Evolutionary conservation across 176 grass and related monocot species (phyloP).

Genomic region (Pharus latifolius): DNA sequence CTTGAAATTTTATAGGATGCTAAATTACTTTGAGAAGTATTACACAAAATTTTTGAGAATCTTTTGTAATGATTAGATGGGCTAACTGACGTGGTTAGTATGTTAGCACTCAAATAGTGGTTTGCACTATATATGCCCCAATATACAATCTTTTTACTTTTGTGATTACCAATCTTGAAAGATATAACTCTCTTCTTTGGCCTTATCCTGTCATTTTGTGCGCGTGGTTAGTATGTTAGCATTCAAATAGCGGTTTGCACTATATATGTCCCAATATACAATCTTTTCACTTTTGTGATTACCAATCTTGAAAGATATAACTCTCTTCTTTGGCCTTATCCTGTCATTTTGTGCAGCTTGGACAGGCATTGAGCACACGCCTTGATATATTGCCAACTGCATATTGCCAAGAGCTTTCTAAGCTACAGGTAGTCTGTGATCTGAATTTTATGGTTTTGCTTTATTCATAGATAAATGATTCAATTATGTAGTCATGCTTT

Average conservation of each 20-base stretch:
- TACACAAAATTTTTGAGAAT: no score
- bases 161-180: neutral
- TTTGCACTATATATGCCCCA: no score
- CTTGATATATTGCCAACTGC: constrained; percentile 80
- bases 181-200: neutral
- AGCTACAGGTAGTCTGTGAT: constrained; percentile 50
- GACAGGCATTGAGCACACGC: constrained; percentile 88
- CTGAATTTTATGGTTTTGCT: constrained; percentile 1
- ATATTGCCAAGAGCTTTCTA: constrained; percentile 91
- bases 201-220: neutral
- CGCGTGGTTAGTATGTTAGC: no score
- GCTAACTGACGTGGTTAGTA: no score
- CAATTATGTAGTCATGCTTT: neutral
- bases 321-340: neutral
- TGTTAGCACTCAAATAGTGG: no score
- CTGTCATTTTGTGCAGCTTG: constrained; percentile 44
- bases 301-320: neutral
- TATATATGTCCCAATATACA: neutral
- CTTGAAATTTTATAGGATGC: no score
- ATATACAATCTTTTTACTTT: neutral
- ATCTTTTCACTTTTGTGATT: neutral
- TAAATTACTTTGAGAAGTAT: no score
- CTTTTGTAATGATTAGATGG: no score
- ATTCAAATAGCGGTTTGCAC: no score
- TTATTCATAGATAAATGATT: neutral